A percentile compares a stretch with the other conserved stretches of the same genome.
phyloP scores from a whole-genome alignment of 352 stramenopile genomes.

The Plasmopara muralis region DNA sequence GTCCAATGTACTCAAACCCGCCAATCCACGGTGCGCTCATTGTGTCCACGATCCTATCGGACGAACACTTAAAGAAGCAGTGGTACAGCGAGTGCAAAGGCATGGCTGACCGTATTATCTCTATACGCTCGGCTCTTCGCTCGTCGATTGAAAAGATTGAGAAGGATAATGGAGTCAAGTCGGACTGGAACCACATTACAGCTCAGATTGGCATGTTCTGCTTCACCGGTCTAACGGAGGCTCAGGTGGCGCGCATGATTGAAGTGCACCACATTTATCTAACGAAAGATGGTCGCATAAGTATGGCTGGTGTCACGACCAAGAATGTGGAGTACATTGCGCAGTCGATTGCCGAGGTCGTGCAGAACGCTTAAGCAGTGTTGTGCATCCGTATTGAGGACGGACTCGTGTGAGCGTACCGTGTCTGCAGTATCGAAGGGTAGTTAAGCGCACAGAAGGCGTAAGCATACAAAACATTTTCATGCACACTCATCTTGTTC shows the following conservation, averaged over 20 bases:
- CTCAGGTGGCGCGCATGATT: constrained; percentile 92
- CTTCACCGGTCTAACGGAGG: constrained; percentile 94
- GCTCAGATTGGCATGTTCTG: constrained; percentile 99
- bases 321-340: constrained; percentile 97
- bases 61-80: constrained; percentile 88
- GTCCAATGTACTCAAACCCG: constrained; percentile 99
- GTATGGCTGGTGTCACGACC: constrained; percentile 94
- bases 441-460: too few species aligned
- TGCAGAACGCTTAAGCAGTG: constrained; percentile 62
- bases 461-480: too few species aligned
- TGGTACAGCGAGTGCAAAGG: constrained; percentile 93
- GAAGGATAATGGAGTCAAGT: constrained; percentile 63
- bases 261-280: constrained; percentile 97
- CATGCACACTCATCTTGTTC: too few species aligned
- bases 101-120: constrained; percentile 95
- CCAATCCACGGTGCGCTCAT: constrained; percentile 97
- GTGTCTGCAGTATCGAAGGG: too few species aligned
- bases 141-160: constrained; percentile 79
- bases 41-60: constrained; percentile 94
- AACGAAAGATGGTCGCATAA: constrained; percentile 97
- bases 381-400: too few species aligned
- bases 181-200: constrained; percentile 96
- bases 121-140: constrained; percentile 87
- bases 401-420: too few species aligned
- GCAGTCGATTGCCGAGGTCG: constrained; percentile 91